phyloP scores from a whole-genome alignment of 257 asterid genomes.

The Ligustrum vulgare region DNA sequence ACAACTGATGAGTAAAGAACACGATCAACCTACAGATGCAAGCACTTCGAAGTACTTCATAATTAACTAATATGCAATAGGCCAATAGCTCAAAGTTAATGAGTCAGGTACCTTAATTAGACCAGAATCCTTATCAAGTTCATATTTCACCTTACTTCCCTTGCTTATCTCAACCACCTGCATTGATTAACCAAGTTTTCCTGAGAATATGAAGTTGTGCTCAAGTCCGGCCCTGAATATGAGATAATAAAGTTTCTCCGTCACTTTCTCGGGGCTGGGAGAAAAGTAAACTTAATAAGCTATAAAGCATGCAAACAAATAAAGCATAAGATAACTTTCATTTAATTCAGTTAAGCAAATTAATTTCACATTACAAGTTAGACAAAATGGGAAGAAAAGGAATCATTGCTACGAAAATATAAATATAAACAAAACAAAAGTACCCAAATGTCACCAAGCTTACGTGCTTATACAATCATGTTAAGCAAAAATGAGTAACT shows the following conservation, averaged over 20 bases:
- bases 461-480: neutral
- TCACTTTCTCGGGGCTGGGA: neutral
- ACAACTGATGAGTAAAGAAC: slow-evolving; percentile 95
- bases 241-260: neutral
- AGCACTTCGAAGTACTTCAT: slow-evolving; percentile 12
- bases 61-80: neutral
- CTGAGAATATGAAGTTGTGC: slow-evolving; percentile 14
- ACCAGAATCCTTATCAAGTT: slow-evolving; percentile 93
- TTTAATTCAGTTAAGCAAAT: neutral
- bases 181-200: slow-evolving; percentile 21
- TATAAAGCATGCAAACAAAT: neutral
- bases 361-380: neutral
- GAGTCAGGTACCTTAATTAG: slow-evolving; percentile 71
- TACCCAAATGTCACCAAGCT: neutral
- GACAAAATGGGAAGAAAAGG: neutral
- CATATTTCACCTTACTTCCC: slow-evolving; percentile 98
- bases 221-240: too few relatives aligned
- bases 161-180: slow-evolving; percentile 92
- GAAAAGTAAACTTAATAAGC: neutral
- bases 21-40: slow-evolving; percentile 78
- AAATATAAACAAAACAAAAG: neutral
- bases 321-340: neutral
- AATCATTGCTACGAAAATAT: neutral
- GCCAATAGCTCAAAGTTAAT: slow-evolving; percentile 4
- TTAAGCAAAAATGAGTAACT: neutral